Evolutionary conservation across 495 filamentous ascomycete species (phyloP).

Genomic region (Podospora conica): DNA sequence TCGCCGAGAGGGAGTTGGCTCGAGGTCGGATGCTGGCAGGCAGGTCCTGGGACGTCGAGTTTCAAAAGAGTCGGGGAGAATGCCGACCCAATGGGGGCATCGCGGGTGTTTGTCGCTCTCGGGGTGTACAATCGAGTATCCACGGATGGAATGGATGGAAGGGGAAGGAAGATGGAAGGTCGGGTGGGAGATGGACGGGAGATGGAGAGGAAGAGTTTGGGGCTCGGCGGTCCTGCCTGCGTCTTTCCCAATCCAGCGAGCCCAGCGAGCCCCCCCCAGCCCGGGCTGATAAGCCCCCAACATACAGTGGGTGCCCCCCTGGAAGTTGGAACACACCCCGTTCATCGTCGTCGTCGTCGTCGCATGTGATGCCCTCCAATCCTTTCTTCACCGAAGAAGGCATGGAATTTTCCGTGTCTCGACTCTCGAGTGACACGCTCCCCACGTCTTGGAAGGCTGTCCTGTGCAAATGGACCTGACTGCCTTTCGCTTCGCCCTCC

Average conservation of each 20-base stretch:
- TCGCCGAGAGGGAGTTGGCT: no score
- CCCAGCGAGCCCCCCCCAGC: no score
- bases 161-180: constrained; percentile 3
- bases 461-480: neutral
- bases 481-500: neutral
- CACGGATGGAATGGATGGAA: no score
- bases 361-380: neutral
- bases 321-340: no score
- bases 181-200: constrained; percentile 6
- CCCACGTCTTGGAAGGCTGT: neutral
- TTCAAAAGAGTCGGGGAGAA: neutral
- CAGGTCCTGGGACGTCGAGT: constrained; percentile 12
- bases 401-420: neutral
- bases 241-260: neutral
- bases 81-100: constrained; percentile 2
- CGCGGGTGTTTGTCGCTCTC: constrained; percentile 13
- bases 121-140: constrained; percentile 8
- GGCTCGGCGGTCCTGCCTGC: neutral
- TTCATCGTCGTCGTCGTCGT: no score
- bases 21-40: constrained; percentile 3
- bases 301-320: neutral
- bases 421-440: no score
- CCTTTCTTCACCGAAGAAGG: neutral
- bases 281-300: no score
- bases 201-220: constrained; percentile 5